A percentile compares a stretch with the other conserved stretches of the same genome.
Conservation (phyloP, 129 eudicot species). For the Pseudognaphalium luteoalbum region DNA sequence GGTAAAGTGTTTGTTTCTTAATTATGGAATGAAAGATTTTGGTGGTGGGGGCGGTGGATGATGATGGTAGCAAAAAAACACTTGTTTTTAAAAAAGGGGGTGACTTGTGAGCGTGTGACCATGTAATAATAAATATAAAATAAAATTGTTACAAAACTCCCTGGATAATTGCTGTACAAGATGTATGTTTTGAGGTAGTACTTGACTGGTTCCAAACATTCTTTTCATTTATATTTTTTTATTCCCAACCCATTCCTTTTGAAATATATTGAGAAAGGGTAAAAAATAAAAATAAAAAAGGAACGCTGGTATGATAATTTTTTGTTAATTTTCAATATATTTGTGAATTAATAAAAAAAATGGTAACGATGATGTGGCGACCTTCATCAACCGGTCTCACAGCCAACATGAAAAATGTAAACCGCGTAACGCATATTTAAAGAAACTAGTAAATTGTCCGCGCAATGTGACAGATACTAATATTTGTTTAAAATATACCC, state of each 20-base stretch:
- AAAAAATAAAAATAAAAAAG: too few relatives aligned
- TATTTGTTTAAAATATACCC: too few relatives aligned
- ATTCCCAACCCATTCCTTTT: neutral
- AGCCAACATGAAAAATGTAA: too few relatives aligned
- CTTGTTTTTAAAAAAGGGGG: conserved; percentile 24
- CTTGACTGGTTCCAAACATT: conserved; percentile 2
- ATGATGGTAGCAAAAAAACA: conserved; percentile 15
- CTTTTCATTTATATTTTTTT: neutral
- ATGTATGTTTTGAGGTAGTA: neutral
- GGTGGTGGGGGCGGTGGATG: conserved; percentile 29
- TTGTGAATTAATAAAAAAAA: too few relatives aligned
- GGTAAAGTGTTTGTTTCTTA: neutral
- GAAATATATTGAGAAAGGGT: too few relatives aligned
- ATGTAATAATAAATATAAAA: neutral
- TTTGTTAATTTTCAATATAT: too few relatives aligned
- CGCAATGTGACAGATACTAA: too few relatives aligned
- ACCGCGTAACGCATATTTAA: too few relatives aligned
- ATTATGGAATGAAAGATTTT: conserved; percentile 13
- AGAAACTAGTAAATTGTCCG: too few relatives aligned
- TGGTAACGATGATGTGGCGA: too few relatives aligned
- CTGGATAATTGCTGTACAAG: conserved; percentile 24
- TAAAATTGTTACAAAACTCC: neutral
- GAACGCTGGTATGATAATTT: too few relatives aligned
- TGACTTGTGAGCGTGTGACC: neutral
- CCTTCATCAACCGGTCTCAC: too few relatives aligned